Evolutionary conservation across 208 protist genomes (phyloP).

Genomic region (Trypanosoma theileri): DNA sequence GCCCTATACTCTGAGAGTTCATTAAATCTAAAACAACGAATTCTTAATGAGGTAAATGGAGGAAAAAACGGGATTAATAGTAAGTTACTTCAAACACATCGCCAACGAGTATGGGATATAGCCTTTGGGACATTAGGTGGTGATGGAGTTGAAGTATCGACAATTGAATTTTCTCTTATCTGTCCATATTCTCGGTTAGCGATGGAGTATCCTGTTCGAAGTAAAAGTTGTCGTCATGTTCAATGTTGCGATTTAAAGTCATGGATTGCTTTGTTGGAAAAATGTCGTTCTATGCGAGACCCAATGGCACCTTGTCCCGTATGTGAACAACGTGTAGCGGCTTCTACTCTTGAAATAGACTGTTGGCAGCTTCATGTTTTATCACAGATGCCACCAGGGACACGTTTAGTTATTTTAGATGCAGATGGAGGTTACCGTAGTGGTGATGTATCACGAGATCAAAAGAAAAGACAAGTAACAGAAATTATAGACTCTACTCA

Average conservation of each 20-base stretch:
- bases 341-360: conserved; percentile 82
- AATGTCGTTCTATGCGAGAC: conserved; percentile 81
- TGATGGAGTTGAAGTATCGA: conserved; percentile 60
- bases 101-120: conserved; percentile 55
- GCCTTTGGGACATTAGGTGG: conserved; percentile 55
- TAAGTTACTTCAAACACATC: conserved; percentile 47
- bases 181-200: conserved; percentile 83
- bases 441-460: conserved; percentile 64
- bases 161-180: conserved; percentile 83
- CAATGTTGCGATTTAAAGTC: conserved; percentile 92
- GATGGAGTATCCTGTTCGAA: conserved; percentile 69
- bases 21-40: conserved; percentile 44
- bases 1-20: conserved; percentile 11
- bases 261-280: conserved; percentile 81
- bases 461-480: conserved; percentile 54
- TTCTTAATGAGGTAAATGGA: conserved; percentile 42
- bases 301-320: conserved; percentile 82
- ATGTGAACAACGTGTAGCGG: conserved; percentile 72
- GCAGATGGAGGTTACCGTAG: conserved; percentile 72
- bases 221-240: conserved; percentile 75
- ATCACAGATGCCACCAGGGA: conserved; percentile 71
- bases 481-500: conserved; percentile 48
- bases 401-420: conserved; percentile 77
- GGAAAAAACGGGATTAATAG: conserved; percentile 16
- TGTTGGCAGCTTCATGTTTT: conserved; percentile 76